Evolutionary conservation across 805 yeast genomes (phyloP).

Genomic region (Ogataea zsoltii): DNA sequence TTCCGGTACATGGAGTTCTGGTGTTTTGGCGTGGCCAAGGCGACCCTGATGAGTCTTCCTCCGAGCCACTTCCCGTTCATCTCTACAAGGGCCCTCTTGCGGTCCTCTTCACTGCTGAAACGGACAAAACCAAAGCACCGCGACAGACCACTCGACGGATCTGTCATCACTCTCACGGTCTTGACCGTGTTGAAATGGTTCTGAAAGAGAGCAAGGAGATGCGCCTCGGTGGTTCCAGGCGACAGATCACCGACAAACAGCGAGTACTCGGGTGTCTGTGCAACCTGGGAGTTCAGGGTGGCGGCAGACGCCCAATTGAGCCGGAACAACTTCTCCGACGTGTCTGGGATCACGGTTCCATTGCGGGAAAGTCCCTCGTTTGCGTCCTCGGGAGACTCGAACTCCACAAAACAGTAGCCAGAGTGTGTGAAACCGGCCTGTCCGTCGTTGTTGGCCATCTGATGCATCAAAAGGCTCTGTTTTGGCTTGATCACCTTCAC

Average conservation of each 20-base stretch:
- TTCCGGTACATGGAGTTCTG: slow-evolving; percentile 26
- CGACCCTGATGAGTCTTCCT: slow-evolving; percentile 74
- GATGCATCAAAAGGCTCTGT: slow-evolving; percentile 37
- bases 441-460: slow-evolving; percentile 29
- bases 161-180: slow-evolving; percentile 84
- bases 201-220: slow-evolving; percentile 70
- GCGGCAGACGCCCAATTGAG: slow-evolving; percentile 87
- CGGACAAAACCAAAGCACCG: slow-evolving; percentile 82
- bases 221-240: slow-evolving; percentile 80
- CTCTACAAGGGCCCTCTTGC: slow-evolving; percentile 65
- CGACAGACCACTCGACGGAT: slow-evolving; percentile 74
- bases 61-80: slow-evolving; percentile 84
- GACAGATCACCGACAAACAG: slow-evolving; percentile 82
- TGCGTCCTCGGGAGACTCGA: slow-evolving; percentile 67
- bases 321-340: slow-evolving; percentile 60
- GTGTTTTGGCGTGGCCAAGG: slow-evolving; percentile 74
- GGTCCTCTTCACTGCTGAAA: slow-evolving; percentile 67
- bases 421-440: slow-evolving; percentile 34
- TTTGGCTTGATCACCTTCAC: slow-evolving; percentile 64
- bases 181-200: slow-evolving; percentile 64
- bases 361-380: slow-evolving; percentile 66
- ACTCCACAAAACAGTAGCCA: slow-evolving; percentile 81
- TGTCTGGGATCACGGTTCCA: slow-evolving; percentile 63
- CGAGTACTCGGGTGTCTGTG: slow-evolving; percentile 74
- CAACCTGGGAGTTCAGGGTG: slow-evolving; percentile 67